Evolutionary conservation across 2,329 filamentous ascomycete genomes (phyloP), one percentile per base, ranked within the genome.

Genomic region (Exophiala lecanii-corni): DNA sequence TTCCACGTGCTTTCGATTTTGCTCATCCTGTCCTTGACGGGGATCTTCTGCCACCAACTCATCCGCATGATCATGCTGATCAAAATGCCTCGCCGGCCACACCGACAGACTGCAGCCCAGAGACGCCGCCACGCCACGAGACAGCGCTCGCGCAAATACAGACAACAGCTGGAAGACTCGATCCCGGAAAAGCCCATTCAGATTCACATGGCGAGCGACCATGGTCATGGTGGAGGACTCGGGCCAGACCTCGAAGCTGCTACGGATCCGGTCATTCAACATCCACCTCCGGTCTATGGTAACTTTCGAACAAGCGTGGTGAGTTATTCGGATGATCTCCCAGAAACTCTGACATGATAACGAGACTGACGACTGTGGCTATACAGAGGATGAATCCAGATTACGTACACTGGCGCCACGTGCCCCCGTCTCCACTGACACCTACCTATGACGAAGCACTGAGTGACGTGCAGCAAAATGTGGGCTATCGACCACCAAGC

Each of bases 231-330:
- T 6, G 84, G 89, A 57, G 86, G 89, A 57, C 75, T 78, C 13
- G 74, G 69, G 2, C 41, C 52, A 16, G 56, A 57, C 23, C 53
- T 52, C 21, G 76, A 74, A 3, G 62, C 73, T 40, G 47, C 53
- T 37, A 73, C 77, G 45, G 67, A 74, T 0, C 66, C 68, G 31
- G 80, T 81, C 15, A 45, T 62, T 41, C 60, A 58, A 55, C 53
- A 73, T 15, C 78, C 81, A 6, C 89, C 89, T 3, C 89, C 89
- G 0, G 87, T 87, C 2, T 95, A 95, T 59, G 89, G 89, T 0
- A 68, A 88, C 1, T 94, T 87, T 86, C 74, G 87, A 39, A 81
- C 82, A 62, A 91, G 84, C 57, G 86, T 92, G 64, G 82, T 86
- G 74, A 63, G 82, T 79, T 36, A 32, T 2, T 18, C n/a, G n/a